Evolutionary conservation across 768 basidiomycete genomes (phyloP).

Genomic region (Hypholoma sublateritium): DNA sequence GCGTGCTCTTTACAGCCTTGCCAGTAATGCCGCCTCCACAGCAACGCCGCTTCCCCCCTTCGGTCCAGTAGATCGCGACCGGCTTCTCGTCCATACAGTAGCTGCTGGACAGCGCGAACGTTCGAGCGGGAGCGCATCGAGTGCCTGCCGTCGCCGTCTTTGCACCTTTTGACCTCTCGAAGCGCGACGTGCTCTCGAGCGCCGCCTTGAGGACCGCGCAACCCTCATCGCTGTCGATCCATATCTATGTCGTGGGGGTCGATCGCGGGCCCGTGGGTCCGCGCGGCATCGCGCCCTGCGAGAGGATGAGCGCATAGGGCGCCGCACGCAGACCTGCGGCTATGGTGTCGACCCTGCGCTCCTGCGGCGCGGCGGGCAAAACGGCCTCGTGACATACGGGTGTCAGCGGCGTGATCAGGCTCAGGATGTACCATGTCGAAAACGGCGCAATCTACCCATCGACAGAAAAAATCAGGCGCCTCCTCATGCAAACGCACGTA

Average conservation of each 20-base stretch:
- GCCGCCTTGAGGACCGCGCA: conserved; percentile 73
- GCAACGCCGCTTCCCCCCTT: conserved; percentile 99
- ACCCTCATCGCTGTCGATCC: conserved; percentile 84
- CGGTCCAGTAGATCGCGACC: conserved; percentile 99
- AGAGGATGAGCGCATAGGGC: conserved; percentile 65
- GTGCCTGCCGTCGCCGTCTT: conserved; percentile 91
- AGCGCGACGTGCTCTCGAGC: conserved; percentile 93
- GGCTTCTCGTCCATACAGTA: conserved; percentile 99
- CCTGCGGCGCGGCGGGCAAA: conserved; percentile 15
- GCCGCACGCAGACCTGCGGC: conserved; percentile 57
- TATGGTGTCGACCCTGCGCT: conserved; percentile 71
- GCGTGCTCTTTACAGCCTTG: conserved; percentile 79
- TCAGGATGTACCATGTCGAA: conserved; percentile 86
- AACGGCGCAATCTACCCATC: conserved; percentile 89
- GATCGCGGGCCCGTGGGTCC: conserved; percentile 98
- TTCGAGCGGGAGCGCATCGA: conserved; percentile 70
- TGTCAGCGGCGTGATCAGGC: conserved; percentile 89
- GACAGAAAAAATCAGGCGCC: too few species aligned
- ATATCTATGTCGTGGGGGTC: conserved; percentile 89
- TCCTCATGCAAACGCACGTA: conserved; percentile 66
- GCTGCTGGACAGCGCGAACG: conserved; percentile 91
- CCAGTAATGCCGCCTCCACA: conserved; percentile 94
- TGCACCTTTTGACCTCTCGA: conserved; percentile 80
- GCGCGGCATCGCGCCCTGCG: conserved; percentile 94
- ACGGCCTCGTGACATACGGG: conserved; percentile 43